Evolutionary conservation across 2,329 filamentous ascomycete species (phyloP), one percentile per base, ranked within the genome.

Genomic region (Colletotrichum caudatum): DNA sequence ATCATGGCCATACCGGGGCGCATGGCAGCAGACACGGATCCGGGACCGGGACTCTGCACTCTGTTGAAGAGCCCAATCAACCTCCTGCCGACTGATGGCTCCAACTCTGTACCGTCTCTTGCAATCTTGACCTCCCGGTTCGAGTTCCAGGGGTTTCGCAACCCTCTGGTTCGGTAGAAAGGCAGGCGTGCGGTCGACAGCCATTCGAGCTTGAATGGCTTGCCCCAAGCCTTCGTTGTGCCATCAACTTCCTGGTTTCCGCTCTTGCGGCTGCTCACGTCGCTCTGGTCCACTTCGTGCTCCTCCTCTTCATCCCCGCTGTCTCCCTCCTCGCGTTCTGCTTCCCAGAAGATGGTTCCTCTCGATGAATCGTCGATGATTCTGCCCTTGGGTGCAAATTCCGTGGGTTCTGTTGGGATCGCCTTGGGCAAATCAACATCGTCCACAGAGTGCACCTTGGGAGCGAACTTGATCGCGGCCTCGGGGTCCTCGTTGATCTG

Each of bases 331-430:
- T 89, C 88, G 41, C 85, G 81, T 61, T 95, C 92, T 8, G 92
- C 91, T 80, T 98, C 95, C 95, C 95, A 98, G 77, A 98, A 98
- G 51, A 98, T 97, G 0, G 95, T 98, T 0, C 95, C 95, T n/a
- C 95, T 89, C 0, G 94, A 92, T 5, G 93, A 95, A 79, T 98
- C 95, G 77, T 97, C 94, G 58, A 98, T 95, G 70, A 98, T 97
- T 66, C 91, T 90, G 33, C 95, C 95, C 77, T 89, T 92, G 0
- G 95, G 95, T 3, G 93, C 92, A 63, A 87, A 91, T 59, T 93
- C 90, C 0, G 92, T 97, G 23, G 93, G 90, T 69, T 92, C 89
- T 29, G 94, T 97, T 0, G 90, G 87, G 14, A 94, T 97, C 7
- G 93, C 93, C 77, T 93, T 92, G 3, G 94, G 91, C 6, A 94